Evolutionary conservation across 2,329 filamentous ascomycete genomes (phyloP), one percentile per base, ranked within the genome.

Genomic region (Tothia fuscella): DNA sequence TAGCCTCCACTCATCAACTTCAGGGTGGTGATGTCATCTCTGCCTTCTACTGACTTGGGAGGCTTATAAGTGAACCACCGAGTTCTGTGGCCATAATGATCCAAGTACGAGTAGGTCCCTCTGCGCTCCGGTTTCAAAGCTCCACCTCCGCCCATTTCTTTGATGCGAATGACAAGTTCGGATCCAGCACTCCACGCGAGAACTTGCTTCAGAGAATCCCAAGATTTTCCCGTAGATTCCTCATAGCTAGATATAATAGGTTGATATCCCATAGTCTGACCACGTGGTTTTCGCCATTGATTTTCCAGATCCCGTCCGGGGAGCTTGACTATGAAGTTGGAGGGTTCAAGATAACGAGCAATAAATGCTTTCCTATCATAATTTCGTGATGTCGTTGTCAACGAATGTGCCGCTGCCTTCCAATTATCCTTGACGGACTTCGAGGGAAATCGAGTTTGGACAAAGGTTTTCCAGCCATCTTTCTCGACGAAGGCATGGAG

Each of bases 151-250:
- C 62, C 66, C 19, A 62, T 62, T 41, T 68, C 59, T 49, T 66
- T 69, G 9, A 66, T 59, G 16, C 70, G 61, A 43, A 76, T 47
- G 4, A 71, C 57, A 7, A 80, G 52, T 44, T 74, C 66, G 2
- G 75, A 69, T 1, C 72, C 76, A 10, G 75, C 75, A 40, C 74
- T 74, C 67, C 73, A 78, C 3, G 67, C 71, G 6, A 80, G 53
- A 0, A 74, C 66, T 51, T 79, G 74, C 49, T 64, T 67, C 48
- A 70, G 62, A 36, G 69, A 60, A 35, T 57, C 55, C 67, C 67
- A 72, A 43, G 56, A 57, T 2, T 46, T 41, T 7, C 56, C 56
- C 3, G 62, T 63, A 31, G 59, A 63, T n/a, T 61, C 56, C 49
- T 76, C 72, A 49, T 74, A 74, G 43, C 70, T 72, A 50, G 76